A percentile compares a stretch with the other conserved stretches of the same genome.
Conservation (phyloP, 108 stramenopile genomes). For the Discostella pseudostelligera region DNA sequence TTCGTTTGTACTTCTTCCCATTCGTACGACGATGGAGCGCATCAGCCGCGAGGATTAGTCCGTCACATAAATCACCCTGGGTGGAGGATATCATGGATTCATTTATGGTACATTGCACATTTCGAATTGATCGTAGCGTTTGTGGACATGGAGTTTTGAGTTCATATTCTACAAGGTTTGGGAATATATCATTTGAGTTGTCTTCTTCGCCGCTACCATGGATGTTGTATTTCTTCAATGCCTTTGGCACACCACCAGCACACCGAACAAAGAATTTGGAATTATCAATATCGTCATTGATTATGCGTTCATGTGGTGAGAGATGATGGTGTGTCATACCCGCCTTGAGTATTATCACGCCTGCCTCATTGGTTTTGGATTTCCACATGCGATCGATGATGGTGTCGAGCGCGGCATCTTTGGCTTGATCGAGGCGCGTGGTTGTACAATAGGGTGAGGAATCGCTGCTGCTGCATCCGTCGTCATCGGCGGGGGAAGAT, state of each 20-base stretch:
- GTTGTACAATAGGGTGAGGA: slow-evolving; percentile 4
- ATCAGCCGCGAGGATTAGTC: slow-evolving; percentile 76
- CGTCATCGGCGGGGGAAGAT: neutral
- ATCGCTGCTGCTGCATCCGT: neutral
- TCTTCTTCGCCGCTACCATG: slow-evolving; percentile 34
- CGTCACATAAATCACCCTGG: slow-evolving; percentile 69
- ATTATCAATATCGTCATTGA: slow-evolving; percentile 18
- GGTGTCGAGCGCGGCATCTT: slow-evolving; percentile 45
- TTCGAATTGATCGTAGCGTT: slow-evolving; percentile 47
- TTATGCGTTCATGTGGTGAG: slow-evolving; percentile 15
- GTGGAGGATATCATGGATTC: slow-evolving; percentile 3
- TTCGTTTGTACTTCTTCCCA: slow-evolving; percentile 56
- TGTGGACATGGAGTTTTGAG: slow-evolving; percentile 53
- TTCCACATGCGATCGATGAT: slow-evolving; percentile 68
- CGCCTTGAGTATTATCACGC: slow-evolving; percentile 60
- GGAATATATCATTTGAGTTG: slow-evolving; percentile 49
- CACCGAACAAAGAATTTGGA: slow-evolving; percentile 11
- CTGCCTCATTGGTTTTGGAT: slow-evolving; percentile 56
- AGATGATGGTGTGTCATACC: slow-evolving; percentile 57
- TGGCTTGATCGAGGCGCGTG: slow-evolving; percentile 53
- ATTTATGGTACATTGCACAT: slow-evolving; percentile 38
- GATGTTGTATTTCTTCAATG: slow-evolving; percentile 4
- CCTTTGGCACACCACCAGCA: neutral
- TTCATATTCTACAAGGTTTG: slow-evolving; percentile 64
- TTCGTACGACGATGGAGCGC: slow-evolving; percentile 57